phyloP scores from a whole-genome alignment of 306 rosid species.

The Astragalus glycyphyllos region DNA sequence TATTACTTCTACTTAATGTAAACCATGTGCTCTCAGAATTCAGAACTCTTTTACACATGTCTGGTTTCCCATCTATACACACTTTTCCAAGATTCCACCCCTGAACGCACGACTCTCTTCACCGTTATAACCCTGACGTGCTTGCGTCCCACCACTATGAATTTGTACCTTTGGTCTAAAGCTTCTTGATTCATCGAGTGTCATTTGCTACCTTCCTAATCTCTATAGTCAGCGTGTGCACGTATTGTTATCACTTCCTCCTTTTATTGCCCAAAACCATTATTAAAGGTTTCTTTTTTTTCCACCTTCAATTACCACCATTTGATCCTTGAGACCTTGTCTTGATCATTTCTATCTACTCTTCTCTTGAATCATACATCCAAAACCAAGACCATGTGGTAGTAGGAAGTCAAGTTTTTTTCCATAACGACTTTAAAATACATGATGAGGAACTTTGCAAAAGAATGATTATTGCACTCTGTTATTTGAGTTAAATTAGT shows the following conservation, averaged over 20 bases:
- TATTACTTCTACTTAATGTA: not conserved
- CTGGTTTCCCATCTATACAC: slow-evolving; percentile 1
- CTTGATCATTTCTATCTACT: no score
- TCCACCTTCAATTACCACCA: no score
- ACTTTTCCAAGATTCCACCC: not conserved
- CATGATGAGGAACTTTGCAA: not conserved
- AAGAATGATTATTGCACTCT: not conserved
- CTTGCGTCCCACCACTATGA: not conserved
- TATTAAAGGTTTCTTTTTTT: no score
- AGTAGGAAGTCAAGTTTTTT: not conserved
- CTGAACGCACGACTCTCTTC: not conserved
- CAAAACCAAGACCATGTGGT: no score
- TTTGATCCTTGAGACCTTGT: no score
- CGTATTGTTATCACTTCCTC: not conserved
- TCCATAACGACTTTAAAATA: not conserved
- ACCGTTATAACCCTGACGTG: not conserved
- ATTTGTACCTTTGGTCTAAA: not conserved
- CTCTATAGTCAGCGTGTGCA: not conserved
- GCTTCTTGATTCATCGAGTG: not conserved
- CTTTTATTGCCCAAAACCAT: no score
- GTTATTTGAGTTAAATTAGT: slow-evolving; percentile 22
- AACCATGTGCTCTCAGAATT: not conserved
- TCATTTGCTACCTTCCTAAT: not conserved
- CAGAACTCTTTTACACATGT: not conserved
- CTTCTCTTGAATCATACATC: no score